Percentiles rank a stretch among this genome's conserved stretches.
These are phyloP conservation scores for Raffaelea albimanens DNA, from an alignment of 2,329 filamentous ascomycete species.

Conservation along the genomic window DNA sequence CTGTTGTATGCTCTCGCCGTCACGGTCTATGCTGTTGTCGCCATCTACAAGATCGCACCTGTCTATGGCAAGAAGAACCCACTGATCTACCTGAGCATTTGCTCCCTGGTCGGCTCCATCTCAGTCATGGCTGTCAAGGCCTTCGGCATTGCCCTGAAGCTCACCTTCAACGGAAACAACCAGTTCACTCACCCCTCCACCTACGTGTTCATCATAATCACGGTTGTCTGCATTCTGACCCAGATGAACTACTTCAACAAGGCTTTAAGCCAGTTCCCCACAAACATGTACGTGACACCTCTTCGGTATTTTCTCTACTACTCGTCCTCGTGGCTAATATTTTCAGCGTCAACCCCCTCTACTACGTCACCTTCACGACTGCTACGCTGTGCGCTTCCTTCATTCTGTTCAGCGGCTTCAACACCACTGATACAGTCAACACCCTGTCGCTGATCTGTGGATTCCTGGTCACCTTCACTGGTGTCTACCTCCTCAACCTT, in stretches of 20 bases:
- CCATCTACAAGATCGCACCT: slow-evolving; percentile 94
- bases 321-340: neutral
- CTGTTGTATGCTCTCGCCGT: slow-evolving; percentile 77
- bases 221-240: slow-evolving; percentile 84
- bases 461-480: slow-evolving; percentile 90
- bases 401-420: slow-evolving; percentile 92
- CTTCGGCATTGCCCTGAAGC: slow-evolving; percentile 93
- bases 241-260: slow-evolving; percentile 99
- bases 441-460: slow-evolving; percentile 87
- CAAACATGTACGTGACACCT: slow-evolving; percentile 69
- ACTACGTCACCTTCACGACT: slow-evolving; percentile 96
- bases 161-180: slow-evolving; percentile 87
- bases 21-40: slow-evolving; percentile 73
- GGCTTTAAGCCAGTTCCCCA: slow-evolving; percentile 90
- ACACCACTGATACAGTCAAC: slow-evolving; percentile 84
- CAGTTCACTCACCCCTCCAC: slow-evolving; percentile 93
- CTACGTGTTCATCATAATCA: slow-evolving; percentile 94
- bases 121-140: slow-evolving; percentile 99
- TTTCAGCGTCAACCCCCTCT: slow-evolving; percentile 79
- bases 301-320: neutral
- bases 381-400: slow-evolving; percentile 90
- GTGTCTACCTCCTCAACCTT: slow-evolving; percentile 93
- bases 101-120: slow-evolving; percentile 91
- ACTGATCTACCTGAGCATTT: slow-evolving; percentile 93
- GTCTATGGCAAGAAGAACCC: slow-evolving; percentile 90